A percentile compares a stretch with the other conserved stretches of the same genome.
Evolutionary conservation across 2,329 filamentous ascomycete genomes (phyloP).

Genomic region (Sarocladiaceae sp.): DNA sequence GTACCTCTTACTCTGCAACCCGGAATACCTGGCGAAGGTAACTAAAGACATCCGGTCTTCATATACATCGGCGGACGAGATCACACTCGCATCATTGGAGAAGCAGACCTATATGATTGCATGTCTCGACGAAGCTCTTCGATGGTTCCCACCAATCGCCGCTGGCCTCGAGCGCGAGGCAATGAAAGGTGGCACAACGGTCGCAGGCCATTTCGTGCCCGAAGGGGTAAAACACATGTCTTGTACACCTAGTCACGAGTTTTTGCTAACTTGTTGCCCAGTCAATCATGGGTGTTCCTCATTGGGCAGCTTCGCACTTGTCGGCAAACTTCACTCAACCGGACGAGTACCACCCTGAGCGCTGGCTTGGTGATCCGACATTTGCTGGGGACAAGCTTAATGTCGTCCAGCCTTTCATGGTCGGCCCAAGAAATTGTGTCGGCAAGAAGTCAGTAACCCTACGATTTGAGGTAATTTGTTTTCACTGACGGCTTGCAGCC

Average conservation of each 20-base stretch:
- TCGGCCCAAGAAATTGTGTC: constrained; percentile 26
- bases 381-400: constrained; percentile 20
- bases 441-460: constrained; percentile 28
- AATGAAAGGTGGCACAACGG: constrained; percentile 24
- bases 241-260: no score
- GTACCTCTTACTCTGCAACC: constrained; percentile 24
- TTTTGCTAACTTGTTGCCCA: not conserved
- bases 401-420: constrained; percentile 23
- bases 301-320: constrained; percentile 29
- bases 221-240: constrained; percentile 25
- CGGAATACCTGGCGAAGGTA: constrained; percentile 23
- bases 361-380: constrained; percentile 24
- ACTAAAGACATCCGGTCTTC: constrained; percentile 22
- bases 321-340: constrained; percentile 26
- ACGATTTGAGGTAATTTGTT: no score
- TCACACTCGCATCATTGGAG: constrained; percentile 25
- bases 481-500: constrained; percentile 13
- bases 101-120: constrained; percentile 26
- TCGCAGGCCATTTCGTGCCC: constrained; percentile 25
- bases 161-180: constrained; percentile 19
- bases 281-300: constrained; percentile 29
- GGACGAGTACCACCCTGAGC: constrained; percentile 31
- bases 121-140: constrained; percentile 33
- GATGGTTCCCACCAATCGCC: constrained; percentile 27
- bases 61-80: constrained; percentile 28